These are phyloP conservation scores for Ceriops decandra DNA, from an alignment of 345 rosid genomes.

Conservation along the genomic window DNA sequence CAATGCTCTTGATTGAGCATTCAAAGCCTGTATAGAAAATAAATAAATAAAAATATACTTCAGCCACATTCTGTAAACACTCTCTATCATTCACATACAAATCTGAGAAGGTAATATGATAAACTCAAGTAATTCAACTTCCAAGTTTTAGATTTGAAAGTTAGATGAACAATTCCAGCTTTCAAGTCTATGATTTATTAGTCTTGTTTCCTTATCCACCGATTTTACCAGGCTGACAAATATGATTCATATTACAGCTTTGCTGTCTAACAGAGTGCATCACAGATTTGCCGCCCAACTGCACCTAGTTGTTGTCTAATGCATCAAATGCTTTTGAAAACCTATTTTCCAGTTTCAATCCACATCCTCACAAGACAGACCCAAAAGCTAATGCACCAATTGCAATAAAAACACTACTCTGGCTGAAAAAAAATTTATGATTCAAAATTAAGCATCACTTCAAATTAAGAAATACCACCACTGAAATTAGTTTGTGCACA, in stretches of 20 bases:
- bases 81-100: background rate
- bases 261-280: no score
- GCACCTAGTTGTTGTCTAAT: background rate
- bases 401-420: no score
- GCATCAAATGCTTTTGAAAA: background rate
- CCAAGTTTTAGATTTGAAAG: no score
- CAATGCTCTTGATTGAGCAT: slow-evolving; percentile 84
- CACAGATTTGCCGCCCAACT: background rate
- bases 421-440: no score
- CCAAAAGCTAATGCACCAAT: no score
- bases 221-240: background rate
- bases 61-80: background rate
- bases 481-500: background rate
- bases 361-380: no score
- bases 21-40: slow-evolving; percentile 52
- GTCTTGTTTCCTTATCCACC: background rate
- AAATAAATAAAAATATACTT: background rate
- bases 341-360: background rate
- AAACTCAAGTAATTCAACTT: no score
- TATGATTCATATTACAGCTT: no score
- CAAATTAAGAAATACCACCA: background rate
- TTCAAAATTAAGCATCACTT: no score
- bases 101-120: background rate
- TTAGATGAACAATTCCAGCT: no score
- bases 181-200: background rate